Percentiles rank a stretch among this genome's conserved stretches.
These are phyloP conservation scores for Pythium guiyangense DNA, from an alignment of 352 stramenopile species.

Conservation along the genomic window DNA sequence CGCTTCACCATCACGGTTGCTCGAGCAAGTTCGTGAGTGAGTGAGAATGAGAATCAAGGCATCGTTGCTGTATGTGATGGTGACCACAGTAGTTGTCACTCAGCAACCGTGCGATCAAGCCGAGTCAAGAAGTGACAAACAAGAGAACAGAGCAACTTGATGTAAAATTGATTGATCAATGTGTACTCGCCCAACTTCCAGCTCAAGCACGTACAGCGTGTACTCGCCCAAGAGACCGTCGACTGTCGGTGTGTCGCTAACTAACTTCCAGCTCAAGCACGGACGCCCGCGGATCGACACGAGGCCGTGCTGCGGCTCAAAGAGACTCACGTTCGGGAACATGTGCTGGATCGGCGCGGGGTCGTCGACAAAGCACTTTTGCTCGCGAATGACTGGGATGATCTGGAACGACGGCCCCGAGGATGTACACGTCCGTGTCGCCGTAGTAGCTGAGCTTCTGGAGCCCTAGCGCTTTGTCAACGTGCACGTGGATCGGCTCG, in stretches of 20 bases:
- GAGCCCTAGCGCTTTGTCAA: constrained; percentile 62
- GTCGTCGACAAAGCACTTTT: constrained; percentile 72
- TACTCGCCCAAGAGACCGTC: constrained; percentile 82
- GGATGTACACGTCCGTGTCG: constrained; percentile 82
- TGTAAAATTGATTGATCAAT: too few relatives aligned
- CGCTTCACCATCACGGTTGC: too few relatives aligned
- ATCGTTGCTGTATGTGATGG: too few relatives aligned
- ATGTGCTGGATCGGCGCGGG: constrained; percentile 69
- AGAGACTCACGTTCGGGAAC: constrained; percentile 80
- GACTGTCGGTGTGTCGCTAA: constrained; percentile 44
- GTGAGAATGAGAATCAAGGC: too few relatives aligned
- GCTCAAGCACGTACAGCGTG: constrained; percentile 87
- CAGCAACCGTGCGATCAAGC: too few relatives aligned
- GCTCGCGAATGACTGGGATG: constrained; percentile 69
- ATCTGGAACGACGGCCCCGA: constrained; percentile 77
- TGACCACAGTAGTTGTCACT: too few relatives aligned
- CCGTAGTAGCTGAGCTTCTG: constrained; percentile 89
- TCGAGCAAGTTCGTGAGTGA: too few relatives aligned
- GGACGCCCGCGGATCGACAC: constrained; percentile 61
- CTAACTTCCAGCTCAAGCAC: constrained; percentile 83
- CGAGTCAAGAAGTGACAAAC: too few relatives aligned
- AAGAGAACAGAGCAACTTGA: too few relatives aligned
- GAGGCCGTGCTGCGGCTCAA: constrained; percentile 82
- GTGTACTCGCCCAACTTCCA: too few relatives aligned
- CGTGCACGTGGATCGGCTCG: constrained; percentile 83